Evolutionary conservation across 2,329 filamentous ascomycete genomes (phyloP).

Genomic region (Fusarium graminum): DNA sequence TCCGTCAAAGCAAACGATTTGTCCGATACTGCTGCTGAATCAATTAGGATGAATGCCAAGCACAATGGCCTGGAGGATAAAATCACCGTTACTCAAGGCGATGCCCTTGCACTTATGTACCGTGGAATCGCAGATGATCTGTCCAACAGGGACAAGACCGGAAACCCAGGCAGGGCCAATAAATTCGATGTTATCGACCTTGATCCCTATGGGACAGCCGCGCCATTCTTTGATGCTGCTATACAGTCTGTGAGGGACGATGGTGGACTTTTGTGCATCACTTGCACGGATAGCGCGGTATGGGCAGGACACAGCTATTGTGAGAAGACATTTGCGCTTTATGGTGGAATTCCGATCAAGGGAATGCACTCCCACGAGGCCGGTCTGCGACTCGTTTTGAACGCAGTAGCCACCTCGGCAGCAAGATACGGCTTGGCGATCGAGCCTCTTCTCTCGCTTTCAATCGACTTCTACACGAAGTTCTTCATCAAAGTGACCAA

Average conservation of each 20-base stretch:
- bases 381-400: slow-evolving; percentile 86
- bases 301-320: slow-evolving; percentile 95
- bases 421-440: slow-evolving; percentile 88
- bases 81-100: slow-evolving; percentile 80
- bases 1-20: slow-evolving; percentile 91
- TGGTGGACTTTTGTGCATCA: slow-evolving; percentile 92
- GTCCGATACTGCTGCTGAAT: slow-evolving; percentile 78
- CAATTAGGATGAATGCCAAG: slow-evolving; percentile 85
- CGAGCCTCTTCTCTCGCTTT: slow-evolving; percentile 91
- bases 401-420: slow-evolving; percentile 83
- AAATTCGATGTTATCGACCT: slow-evolving; percentile 95
- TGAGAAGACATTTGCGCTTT: slow-evolving; percentile 94
- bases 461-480: slow-evolving; percentile 94
- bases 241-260: slow-evolving; percentile 86
- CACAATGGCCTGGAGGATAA: slow-evolving; percentile 82
- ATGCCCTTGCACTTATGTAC: slow-evolving; percentile 95
- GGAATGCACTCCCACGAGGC: slow-evolving; percentile 89
- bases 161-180: slow-evolving; percentile 57
- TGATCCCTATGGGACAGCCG: slow-evolving; percentile 94
- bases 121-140: slow-evolving; percentile 69
- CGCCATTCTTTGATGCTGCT: slow-evolving; percentile 91
- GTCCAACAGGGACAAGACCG: slow-evolving; percentile 56
- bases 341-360: slow-evolving; percentile 89
- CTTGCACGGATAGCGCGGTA: slow-evolving; percentile 95
- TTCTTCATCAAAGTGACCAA: slow-evolving; percentile 87